Evolutionary conservation across 2,329 filamentous ascomycete species (phyloP), one percentile per base, ranked within the genome.

Genomic region (Nannizziopsis barbatae): DNA sequence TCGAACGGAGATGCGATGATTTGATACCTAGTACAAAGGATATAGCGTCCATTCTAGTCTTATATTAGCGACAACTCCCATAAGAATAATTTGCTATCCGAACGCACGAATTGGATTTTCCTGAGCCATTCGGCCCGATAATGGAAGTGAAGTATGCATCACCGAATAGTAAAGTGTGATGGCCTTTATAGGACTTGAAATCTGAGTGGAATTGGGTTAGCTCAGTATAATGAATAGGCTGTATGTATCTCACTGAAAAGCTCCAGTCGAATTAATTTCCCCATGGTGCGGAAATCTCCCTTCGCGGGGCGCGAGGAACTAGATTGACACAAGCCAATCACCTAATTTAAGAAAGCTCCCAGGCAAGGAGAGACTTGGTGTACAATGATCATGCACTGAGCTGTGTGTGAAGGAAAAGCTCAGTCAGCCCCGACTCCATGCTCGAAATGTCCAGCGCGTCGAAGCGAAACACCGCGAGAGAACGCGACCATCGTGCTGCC

Each of bases 111-210:
- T 98, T 98, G 15, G 92, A 98, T 69, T 98, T 98, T 56, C 92
- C 92, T 32, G 92, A 96, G 73, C 92, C 92, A 89, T 98, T 98
- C 65, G 92, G 92, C 5, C 93, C 92, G 62, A 98, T 96, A 62
- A 98, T 95, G 37, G 92, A 98, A 43, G 92, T 98, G 68, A 98
- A 98, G 70, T 95, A 96, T 1, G 89, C 93, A 71, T 98, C 90
- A 62, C 90, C 90, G 61, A 98, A 95, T 46, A 95, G 79, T 39
- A 98, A 80, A 52, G 80, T 83, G 71, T 98, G 92, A 61, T 95
- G 89, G 50, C 89, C 92, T 68, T 95, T 95, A 74, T 98, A 98
- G 59, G 92, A 96, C 73, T 98, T 98, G 80, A 98, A 98, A 73
- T 98, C 86, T 92, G 37, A n/a, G 35, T 31, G 7, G 4, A 41